These are phyloP conservation scores for Emmonsia crescens DNA, from an alignment of 2,329 filamentous ascomycete species.

Conservation along the genomic window DNA sequence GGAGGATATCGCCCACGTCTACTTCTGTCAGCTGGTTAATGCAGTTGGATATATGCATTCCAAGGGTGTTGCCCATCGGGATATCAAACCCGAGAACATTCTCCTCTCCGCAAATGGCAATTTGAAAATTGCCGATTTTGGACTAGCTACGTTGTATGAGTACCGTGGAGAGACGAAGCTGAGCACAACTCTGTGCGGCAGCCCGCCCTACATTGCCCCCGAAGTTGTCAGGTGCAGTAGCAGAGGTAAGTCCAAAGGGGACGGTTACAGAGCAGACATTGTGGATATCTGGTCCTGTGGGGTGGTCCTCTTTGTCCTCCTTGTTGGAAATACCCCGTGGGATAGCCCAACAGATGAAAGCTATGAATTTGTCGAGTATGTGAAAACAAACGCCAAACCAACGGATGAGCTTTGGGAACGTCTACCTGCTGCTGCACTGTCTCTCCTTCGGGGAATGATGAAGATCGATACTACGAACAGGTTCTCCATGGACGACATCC, in stretches of 20 bases:
- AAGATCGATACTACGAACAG: conserved; percentile 62
- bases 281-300: conserved; percentile 97
- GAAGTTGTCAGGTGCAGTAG: conserved; percentile 58
- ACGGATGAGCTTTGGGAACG: conserved; percentile 76
- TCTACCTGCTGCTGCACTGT: conserved; percentile 62
- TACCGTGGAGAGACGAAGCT: conserved; percentile 74
- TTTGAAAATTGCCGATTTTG: conserved; percentile 93
- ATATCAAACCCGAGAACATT: conserved; percentile 92
- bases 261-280: conserved; percentile 53
- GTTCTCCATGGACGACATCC: conserved; percentile 77
- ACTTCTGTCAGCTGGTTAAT: conserved; percentile 83
- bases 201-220: conserved; percentile 92
- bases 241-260: conserved; percentile 38
- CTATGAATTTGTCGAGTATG: conserved; percentile 86
- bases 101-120: conserved; percentile 73
- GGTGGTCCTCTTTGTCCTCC: conserved; percentile 89
- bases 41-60: conserved; percentile 93
- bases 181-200: conserved; percentile 84
- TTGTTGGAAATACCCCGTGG: conserved; percentile 97
- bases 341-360: conserved; percentile 78
- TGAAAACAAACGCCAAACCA: conserved; percentile 66
- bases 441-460: conserved; percentile 87
- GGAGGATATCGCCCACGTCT: conserved; percentile 89
- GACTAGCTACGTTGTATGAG: conserved; percentile 85
- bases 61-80: conserved; percentile 86